Base-by-base conservation (phyloP, 495 filamentous ascomycete genomes). In the Lepraria neglecta region DNA sequence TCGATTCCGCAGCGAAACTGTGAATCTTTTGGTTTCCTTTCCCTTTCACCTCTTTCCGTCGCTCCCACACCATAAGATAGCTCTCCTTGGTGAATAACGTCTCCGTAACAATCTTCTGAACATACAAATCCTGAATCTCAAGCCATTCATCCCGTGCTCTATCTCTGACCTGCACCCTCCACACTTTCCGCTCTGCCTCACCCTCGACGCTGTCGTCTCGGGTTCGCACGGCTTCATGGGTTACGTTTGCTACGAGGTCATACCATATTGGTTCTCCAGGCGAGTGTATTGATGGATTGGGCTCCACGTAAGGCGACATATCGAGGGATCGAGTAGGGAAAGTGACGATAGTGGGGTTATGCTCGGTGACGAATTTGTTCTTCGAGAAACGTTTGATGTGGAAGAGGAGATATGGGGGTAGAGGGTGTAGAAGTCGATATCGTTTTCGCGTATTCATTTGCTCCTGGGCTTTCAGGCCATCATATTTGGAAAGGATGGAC, bases 301-400 rank as follows among this genome's bases (percentile, higher is more conserved):
- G 88, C 63, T 92, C 85, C 30, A 96, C 90, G 67, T 92, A 99
- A 0, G 90, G 91, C 4, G 84, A 80, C 78, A 96, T 85, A 69
- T 99, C 90, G 17, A 99, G 82, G 30, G 83, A 85, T 60, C 87
- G 81, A 12, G 78, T 75, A 59, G 89, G 87, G 74, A 97, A 97
- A 10, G 92, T 97, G 59, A 99, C 94, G 69, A 99, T 99, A 0
- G 95, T 97, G 5, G 92, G 94, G 73, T 97, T 99, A 40, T 94
- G 87, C 74, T 99, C 95, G 4, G 85, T 78, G 33, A 97, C 90
- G 72, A 97, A 97, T 64, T 96, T 92, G 78, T 99, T 99, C 61
- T 86, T 83, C 68, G 84, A 88, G 82, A 99, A 99, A 45, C 94
- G 89, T 74, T 97, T 97, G 78, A 99, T 86, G 75, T 97, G 92